phyloP scores from a whole-genome alignment of 306 rosid species.

The Castanea crenata region DNA sequence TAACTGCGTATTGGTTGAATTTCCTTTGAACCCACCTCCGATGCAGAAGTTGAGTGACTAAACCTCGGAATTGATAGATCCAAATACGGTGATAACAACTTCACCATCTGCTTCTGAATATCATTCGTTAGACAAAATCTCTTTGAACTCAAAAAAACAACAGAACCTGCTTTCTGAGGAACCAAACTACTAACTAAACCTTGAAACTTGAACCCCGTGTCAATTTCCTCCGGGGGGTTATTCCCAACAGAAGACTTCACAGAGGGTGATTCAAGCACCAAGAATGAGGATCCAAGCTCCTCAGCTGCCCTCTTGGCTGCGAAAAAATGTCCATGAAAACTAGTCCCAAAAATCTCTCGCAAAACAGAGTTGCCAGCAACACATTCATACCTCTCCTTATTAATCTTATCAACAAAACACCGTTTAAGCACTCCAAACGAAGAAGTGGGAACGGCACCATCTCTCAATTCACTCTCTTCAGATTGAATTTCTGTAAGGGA shows the following conservation, averaged over 20 bases:
- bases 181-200: constrained; percentile 52
- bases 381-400: constrained; percentile 58
- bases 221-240: constrained; percentile 30
- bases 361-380: constrained; percentile 58
- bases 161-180: constrained; percentile 42
- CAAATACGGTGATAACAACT: constrained; percentile 40
- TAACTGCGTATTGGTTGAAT: constrained; percentile 37
- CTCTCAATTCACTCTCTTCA: constrained; percentile 23
- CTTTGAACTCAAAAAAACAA: constrained; percentile 24
- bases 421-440: constrained; percentile 59
- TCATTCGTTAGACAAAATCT: constrained; percentile 43
- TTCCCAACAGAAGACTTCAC: constrained; percentile 26
- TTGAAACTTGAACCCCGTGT: constrained; percentile 29
- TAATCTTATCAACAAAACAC: constrained; percentile 61
- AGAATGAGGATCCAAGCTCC: constrained; percentile 58
- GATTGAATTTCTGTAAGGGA: constrained; percentile 32
- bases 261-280: constrained; percentile 50
- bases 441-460: constrained; percentile 57
- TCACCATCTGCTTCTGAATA: constrained; percentile 35
- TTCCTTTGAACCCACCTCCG: constrained; percentile 26
- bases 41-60: constrained; percentile 20
- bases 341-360: constrained; percentile 65
- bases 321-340: constrained; percentile 65
- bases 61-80: constrained; percentile 23
- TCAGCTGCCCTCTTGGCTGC: constrained; percentile 65